These are phyloP conservation scores for Hymenoscyphus fraxineus DNA, from an alignment of 2,329 filamentous ascomycete species.

Conservation along the genomic window DNA sequence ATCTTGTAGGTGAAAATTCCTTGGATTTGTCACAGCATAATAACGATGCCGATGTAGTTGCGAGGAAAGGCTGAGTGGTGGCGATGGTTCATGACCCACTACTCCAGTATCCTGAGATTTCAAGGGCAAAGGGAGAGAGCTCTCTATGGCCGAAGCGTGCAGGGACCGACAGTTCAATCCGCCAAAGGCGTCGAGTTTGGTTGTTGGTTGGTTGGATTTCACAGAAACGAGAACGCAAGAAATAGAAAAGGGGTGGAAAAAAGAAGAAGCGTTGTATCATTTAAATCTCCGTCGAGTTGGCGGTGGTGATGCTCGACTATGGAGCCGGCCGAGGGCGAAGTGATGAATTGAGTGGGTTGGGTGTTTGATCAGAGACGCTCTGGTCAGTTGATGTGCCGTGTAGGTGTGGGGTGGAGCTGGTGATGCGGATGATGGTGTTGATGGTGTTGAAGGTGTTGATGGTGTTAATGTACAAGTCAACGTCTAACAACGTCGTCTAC, in stretches of 20 bases:
- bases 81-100: neutral
- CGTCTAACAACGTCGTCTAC: neutral
- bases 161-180: neutral
- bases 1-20: neutral
- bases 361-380: neutral
- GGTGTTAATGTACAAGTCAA: neutral
- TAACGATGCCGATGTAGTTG: neutral
- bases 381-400: neutral
- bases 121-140: neutral
- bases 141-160: neutral
- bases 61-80: neutral
- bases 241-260: neutral
- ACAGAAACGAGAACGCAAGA: neutral
- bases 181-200: neutral
- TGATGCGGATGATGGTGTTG: neutral
- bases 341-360: neutral
- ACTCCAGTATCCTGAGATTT: neutral
- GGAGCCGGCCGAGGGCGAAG: neutral
- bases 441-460: neutral
- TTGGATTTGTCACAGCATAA: neutral
- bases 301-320: neutral
- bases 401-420: neutral
- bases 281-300: neutral
- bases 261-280: neutral
- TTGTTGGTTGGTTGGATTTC: conserved; percentile 1